Base-by-base conservation (phyloP, 805 yeast species). In the Barnettozyma botsteinii region DNA sequence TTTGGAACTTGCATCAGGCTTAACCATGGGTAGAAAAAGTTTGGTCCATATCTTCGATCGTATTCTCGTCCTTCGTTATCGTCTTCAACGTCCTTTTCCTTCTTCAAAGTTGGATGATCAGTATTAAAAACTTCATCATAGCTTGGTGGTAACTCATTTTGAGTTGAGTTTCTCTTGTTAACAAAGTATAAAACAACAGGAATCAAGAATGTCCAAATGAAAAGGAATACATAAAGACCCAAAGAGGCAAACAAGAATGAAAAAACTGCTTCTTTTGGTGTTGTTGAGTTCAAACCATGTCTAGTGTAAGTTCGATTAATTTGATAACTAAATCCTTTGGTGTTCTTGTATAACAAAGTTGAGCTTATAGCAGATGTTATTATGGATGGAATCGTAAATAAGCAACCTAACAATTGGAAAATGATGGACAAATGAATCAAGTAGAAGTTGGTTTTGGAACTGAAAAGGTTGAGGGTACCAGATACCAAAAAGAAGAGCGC, bases 1-100 rank as follows among this genome's bases (percentile, higher is more conserved):
- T 22, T 15, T 17, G 37, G 30, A 18, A 35, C 7, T 5, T 18
- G 29, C 31, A 35, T 25, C 27, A 35, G 9, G 15, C 30, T 27
- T 14, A 35, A 29, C 38, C 38, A 35, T 22, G 38, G 38, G 13
- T 35, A 22, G 17, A 29, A 19, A 6, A 35, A 9, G 4, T 12
- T 22, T 5, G 38, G 28, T 4, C 37, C 37, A 26, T 33, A 28
- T 18, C 21, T 29, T 35, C 29, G 4, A 18, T 22, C 33, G 13
- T 29, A 15, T 21, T 28, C 21, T 21, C 10, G 12, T 29, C 29
- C 9, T 10, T 15, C n/a, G n/a, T n/a, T n/a, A n/a, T n/a, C n/a
- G n/a, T n/a, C 22, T 22, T 33, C 18, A 10, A 11, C 18, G n/a
- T n/a, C n/a, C n/a, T n/a, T n/a, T 10, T 28, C 18, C 19, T 28